Evolutionary conservation across 2,329 filamentous ascomycete genomes (phyloP), one percentile per base, ranked within the genome.

Genomic region (Microdochium nivale): DNA sequence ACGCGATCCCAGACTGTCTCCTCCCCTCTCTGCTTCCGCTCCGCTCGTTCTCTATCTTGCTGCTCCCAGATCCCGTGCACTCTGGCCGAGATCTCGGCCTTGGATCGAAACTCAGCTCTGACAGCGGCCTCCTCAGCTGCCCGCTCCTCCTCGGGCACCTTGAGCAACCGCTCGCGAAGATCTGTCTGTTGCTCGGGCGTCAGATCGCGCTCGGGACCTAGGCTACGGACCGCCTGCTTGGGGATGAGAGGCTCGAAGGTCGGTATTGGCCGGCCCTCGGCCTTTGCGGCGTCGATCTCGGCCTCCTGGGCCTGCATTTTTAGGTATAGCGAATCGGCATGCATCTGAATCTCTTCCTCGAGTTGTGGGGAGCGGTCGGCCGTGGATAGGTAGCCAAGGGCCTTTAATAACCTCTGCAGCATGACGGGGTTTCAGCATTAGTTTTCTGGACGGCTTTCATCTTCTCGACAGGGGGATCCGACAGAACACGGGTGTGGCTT

Each of bases 301-400:
- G 75, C 76, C 69, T 99, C 92, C 65, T 95, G 90, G 55, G 82
- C 79, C 35, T 95, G 69, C 84, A 97, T 90, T 59, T 87, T 83
- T 62, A 92, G 87, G 69, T 90, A 99, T 40, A 99, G 77, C 56
- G 81, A 82, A 71, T 99, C 94, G 53, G 92, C 92, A 67, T 96
- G 91, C 85, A 97, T 89, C 70, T 97, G 94, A 55, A 99, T 90
- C 59, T 86, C 81, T 66, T 96, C 91, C 60, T 96, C 88, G 49
- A 88, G 78, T 27, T 84, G 78, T 0, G 77, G 71, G 9, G 84
- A 73, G 23, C 84, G 80, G 46, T 86, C 80, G 55, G 81, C 74
- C 25, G 81, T 81, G 8, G 82, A 80, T 32, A 95, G 79, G 65
- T 96, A 97, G 3, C 94, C 94, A 19, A 99, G 72, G 1, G 91